Evolutionary conservation across 2,329 filamentous ascomycete genomes (phyloP), one percentile per base, ranked within the genome.

Genomic region (Triangularia verruculosa): DNA sequence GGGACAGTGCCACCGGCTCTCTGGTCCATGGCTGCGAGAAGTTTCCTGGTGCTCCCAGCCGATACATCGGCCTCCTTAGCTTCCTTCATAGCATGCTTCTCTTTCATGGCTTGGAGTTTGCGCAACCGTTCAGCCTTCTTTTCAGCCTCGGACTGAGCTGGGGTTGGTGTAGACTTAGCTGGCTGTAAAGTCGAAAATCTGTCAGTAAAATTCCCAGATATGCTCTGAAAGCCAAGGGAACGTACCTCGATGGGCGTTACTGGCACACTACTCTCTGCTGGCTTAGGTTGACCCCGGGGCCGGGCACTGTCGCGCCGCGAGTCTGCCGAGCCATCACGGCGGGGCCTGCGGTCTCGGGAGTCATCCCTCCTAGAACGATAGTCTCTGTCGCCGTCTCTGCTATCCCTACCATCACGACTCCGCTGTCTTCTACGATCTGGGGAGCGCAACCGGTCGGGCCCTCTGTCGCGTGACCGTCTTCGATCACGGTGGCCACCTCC

Each of bases 91-190:
- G 92, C 90, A 74, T 92, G 89, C 77, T 93, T 94, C 77, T 92
- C 90, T 78, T 97, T 97, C 93, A 93, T 97, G 63, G 91, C 91
- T 74, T 94, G 91, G 27, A 96, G 78, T 74, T 92, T 93, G 27
- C 91, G 91, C 52, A 93, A 82, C 67, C 91, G 83, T 75, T 94
- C 91, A 57, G 89, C 90, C 75, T 93, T 92, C 73, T 90, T 92
- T 57, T 92, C 88, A 66, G 86, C 85, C 71, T 92, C 90, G 28
- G 85, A 82, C 71, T 87, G 87, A 17, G 77, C 77, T 53, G 80
- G 77, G 60, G 81, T 74, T 61, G 82, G 74, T 69, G 82, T 75
- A 53, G 81, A 76, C 72, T 87, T 89, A 60, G 82, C 80, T 66
- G 77, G 72, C 85, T 90, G 79, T 59, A 59, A 68, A 32, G 30